Evolutionary conservation across 768 basidiomycete species (phyloP).

Genomic region (Psilocybe azurescens): DNA sequence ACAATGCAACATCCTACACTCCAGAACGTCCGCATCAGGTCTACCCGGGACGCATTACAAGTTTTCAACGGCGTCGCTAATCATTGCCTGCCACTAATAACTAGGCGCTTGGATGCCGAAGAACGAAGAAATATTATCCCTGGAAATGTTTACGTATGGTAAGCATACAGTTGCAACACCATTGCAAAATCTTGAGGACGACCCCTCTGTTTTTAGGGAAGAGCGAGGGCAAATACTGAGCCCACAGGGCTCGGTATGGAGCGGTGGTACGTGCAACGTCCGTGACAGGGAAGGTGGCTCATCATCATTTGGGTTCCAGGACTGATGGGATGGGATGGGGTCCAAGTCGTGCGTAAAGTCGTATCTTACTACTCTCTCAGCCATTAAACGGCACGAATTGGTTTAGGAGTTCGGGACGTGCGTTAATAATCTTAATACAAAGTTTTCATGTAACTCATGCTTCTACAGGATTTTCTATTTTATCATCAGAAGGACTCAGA

Average conservation of each 20-base stretch:
- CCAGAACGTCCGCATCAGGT: constrained; percentile 76
- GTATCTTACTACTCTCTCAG: constrained; percentile 3
- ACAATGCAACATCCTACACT: constrained; percentile 80
- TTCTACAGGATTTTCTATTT: constrained; percentile 75
- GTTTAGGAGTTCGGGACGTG: constrained; percentile 59
- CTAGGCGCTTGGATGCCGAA: constrained; percentile 81
- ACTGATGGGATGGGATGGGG: constrained; percentile 82
- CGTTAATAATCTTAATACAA: constrained; percentile 23
- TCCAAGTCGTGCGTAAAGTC: constrained; percentile 69
- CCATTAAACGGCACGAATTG: constrained; percentile 17
- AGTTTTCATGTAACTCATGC: constrained; percentile 26
- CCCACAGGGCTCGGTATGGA: constrained; percentile 87
- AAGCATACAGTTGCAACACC: constrained; percentile 14
- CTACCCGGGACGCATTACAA: constrained; percentile 79
- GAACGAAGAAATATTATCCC: constrained; percentile 75
- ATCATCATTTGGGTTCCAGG: constrained; percentile 29
- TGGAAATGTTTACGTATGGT: constrained; percentile 85
- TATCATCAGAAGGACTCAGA: constrained; percentile 83
- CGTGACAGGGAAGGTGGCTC: neutral
- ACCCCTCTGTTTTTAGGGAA: constrained; percentile 48
- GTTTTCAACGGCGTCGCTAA: constrained; percentile 81
- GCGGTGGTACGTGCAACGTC: constrained; percentile 56
- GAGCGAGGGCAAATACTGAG: constrained; percentile 84
- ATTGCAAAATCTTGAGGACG: no score
- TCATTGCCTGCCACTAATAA: constrained; percentile 73